phyloP scores from a whole-genome alignment of 1,284 basidiomycete genomes.

The Ganoderma multipileum region DNA sequence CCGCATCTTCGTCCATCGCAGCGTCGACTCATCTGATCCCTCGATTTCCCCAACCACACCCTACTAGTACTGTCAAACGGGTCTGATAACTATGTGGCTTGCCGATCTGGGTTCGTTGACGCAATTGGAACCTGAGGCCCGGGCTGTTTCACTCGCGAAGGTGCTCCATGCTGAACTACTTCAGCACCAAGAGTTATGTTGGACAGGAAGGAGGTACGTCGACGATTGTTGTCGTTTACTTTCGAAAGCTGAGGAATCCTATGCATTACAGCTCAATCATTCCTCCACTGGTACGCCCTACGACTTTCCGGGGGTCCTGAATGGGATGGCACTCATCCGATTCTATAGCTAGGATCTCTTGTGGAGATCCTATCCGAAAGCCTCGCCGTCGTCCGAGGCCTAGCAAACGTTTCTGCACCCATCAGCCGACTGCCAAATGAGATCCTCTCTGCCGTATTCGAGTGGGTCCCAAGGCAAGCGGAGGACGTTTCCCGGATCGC shows the following conservation, averaged over 20 bases:
- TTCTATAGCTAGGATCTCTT: background rate
- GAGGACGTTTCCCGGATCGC: background rate
- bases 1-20: background rate
- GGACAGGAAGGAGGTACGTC: background rate
- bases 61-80: background rate
- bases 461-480: background rate
- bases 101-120: background rate
- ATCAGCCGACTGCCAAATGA: constrained; percentile 8
- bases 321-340: background rate
- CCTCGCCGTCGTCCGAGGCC: background rate
- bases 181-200: background rate
- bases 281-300: background rate
- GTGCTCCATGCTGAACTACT: background rate
- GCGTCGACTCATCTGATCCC: background rate
- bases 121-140: background rate
- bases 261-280: background rate
- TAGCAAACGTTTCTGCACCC: background rate
- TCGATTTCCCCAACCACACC: background rate
- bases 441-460: constrained; percentile 6
- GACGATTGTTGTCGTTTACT: background rate
- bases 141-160: background rate
- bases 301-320: background rate
- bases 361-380: background rate
- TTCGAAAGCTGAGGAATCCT: background rate
- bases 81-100: background rate